Evolutionary conservation across 805 yeast genomes (phyloP).

Genomic region (Myxozyma udenii): DNA sequence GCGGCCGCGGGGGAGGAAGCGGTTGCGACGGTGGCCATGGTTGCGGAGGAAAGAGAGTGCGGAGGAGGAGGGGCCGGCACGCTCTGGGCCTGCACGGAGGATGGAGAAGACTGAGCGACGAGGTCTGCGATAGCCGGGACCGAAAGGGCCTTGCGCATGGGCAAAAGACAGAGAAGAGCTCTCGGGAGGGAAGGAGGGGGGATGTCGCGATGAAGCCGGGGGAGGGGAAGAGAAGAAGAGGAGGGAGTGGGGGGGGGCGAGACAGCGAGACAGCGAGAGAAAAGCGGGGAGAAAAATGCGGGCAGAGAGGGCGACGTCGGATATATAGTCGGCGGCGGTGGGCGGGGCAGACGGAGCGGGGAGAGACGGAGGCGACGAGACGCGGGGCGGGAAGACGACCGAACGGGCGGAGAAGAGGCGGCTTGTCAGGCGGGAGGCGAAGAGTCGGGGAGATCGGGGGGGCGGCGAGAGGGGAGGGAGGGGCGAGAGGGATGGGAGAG

Average conservation of each 20-base stretch:
- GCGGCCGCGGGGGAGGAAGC: not conserved
- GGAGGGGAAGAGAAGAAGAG: not conserved
- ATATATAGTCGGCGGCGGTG: too few relatives aligned
- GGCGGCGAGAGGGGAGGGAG: too few relatives aligned
- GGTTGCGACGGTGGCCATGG: not conserved
- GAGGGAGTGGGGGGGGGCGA: not conserved
- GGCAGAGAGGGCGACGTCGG: not conserved
- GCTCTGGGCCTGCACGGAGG: not conserved
- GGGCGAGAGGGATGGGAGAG: too few relatives aligned
- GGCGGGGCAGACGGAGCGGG: not conserved
- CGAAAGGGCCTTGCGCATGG: conserved; percentile 7
- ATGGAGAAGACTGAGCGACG: not conserved
- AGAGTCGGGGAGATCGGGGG: not conserved
- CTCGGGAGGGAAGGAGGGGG: not conserved
- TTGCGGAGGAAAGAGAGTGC: not conserved
- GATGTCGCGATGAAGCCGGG: not conserved
- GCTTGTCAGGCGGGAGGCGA: not conserved
- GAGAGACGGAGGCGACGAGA: not conserved
- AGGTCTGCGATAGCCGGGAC: conserved; percentile 1
- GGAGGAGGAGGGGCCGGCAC: not conserved
- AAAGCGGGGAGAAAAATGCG: not conserved
- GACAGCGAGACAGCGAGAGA: not conserved
- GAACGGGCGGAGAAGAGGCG: not conserved
- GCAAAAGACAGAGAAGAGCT: not conserved
- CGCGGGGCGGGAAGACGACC: not conserved